Evolutionary conservation across 2,329 filamentous ascomycete genomes (phyloP), one percentile per base, ranked within the genome.

Genomic region (Penicillium sp.): DNA sequence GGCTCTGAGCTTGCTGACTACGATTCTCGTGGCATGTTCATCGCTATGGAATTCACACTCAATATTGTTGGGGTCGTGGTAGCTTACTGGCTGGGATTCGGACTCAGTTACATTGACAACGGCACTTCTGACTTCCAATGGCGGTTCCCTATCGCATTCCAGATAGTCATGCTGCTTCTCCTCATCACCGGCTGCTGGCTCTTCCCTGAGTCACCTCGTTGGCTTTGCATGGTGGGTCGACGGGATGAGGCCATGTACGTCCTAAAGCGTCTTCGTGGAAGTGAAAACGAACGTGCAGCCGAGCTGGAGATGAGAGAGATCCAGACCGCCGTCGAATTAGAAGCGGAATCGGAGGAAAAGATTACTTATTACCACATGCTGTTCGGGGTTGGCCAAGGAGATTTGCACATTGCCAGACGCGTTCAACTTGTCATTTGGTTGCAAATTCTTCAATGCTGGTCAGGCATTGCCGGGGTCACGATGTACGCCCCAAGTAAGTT

Each of bases 341-440:
- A 89, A 60, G 79, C 81, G 42, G 74, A 79, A n/a, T 74, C 78
- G 40, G 65, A 71, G 24, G 65, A 71, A 24, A 60, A 62, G 21
- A 81, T 81, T 53, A 81, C 79, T 1, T 88, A 88, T 60, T 61
- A 80, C 8, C 73, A 81, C 52, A 88, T 88, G 85, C 70, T 88
- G 2, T 83, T 86, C 44, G 84, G 84, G 5, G 78, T 81, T 45
- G 82, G 82, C 0, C 85, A 83, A 0, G 85, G 75, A 5, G 81
- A 85, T 48, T 68, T 88, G 5, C 84, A 88, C 59, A 85, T 81
- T 0, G 85, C 79, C 0, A 76, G 86, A 1, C 81, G 86, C 14
- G 83, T 87, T 0, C 84, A 88, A 60, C 77, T 88, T 1, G 84
- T 85, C 5, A 78, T 88, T 38, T 88, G 85, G 84, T 77, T 88